A percentile compares a stretch with the other conserved stretches of the same genome.
Evolutionary conservation across 163 green algal species (phyloP).

Genomic region (Scenedesmus sp.): DNA sequence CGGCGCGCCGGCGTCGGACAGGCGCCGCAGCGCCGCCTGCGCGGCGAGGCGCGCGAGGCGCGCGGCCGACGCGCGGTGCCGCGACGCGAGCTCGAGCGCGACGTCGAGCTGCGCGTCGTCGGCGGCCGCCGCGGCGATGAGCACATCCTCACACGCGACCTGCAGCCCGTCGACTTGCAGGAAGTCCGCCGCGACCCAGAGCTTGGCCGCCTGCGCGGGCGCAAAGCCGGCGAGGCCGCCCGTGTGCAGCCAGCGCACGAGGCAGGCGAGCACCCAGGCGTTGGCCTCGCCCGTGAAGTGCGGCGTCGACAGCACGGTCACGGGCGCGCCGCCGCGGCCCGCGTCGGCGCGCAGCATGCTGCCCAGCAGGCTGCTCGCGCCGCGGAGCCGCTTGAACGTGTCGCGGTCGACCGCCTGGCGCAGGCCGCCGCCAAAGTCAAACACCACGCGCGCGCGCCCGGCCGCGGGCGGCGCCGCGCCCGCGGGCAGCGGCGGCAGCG

Average conservation of each 20-base stretch:
- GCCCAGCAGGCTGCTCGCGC: conserved; percentile 12
- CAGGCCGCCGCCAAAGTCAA: conserved; percentile 23
- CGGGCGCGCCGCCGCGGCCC: background rate
- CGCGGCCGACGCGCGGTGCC: background rate
- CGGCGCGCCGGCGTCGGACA: background rate
- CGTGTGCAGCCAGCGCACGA: conserved; percentile 16
- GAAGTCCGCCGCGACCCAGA: conserved; percentile 44
- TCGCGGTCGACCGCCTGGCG: background rate
- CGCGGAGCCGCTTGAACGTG: conserved; percentile 20
- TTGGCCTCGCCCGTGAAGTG: conserved; percentile 39
- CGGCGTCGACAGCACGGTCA: conserved; percentile 1
- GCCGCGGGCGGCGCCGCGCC: background rate
- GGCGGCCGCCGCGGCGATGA: background rate
- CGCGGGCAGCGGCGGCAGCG: background rate
- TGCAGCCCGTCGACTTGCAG: conserved; percentile 38
- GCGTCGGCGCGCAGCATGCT: conserved; percentile 8
- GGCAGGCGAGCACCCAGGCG: conserved; percentile 30
- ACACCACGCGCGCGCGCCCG: background rate
- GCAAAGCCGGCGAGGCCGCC: background rate
- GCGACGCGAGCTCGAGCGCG: conserved; percentile 10
- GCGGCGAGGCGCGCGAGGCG: conserved; percentile 8
- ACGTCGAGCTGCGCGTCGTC: background rate
- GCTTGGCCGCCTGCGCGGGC: conserved; percentile 16
- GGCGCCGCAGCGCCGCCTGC: background rate
- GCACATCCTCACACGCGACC: conserved; percentile 30